These are phyloP conservation scores for Pseudodiploospora longispora DNA, from an alignment of 2,329 filamentous ascomycete species.

Conservation along the genomic window DNA sequence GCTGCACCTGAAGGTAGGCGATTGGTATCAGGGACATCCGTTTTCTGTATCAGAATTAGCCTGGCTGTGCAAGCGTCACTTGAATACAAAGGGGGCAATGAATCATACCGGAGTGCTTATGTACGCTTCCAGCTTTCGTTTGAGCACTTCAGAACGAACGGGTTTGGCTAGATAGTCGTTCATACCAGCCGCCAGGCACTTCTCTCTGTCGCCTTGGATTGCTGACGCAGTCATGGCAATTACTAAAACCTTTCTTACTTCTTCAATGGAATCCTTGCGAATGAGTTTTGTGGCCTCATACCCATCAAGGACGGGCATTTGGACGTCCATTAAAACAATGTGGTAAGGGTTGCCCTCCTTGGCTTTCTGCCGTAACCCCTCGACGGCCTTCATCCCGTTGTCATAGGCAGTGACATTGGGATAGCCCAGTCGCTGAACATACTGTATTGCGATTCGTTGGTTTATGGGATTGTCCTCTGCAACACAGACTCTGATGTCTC, in stretches of 20 bases:
- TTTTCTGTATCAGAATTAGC: not conserved
- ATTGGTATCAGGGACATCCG: not conserved
- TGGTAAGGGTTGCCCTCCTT: conserved; percentile 72
- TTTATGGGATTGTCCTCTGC: conserved; percentile 95
- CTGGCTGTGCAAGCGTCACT: not conserved
- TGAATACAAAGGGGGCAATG: not conserved
- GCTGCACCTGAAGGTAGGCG: conserved; percentile 4
- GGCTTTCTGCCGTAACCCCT: conserved; percentile 69
- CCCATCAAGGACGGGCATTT: conserved; percentile 90
- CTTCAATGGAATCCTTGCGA: conserved; percentile 65
- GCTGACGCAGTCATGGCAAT: conserved; percentile 97
- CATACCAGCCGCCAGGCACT: conserved; percentile 93
- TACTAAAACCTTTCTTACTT: conserved; percentile 75
- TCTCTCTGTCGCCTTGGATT: conserved; percentile 89
- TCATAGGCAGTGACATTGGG: conserved; percentile 76
- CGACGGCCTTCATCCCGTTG: conserved; percentile 80
- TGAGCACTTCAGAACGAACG: conserved; percentile 80
- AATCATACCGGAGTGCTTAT: conserved; percentile 29
- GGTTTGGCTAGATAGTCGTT: conserved; percentile 96
- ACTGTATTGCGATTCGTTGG: conserved; percentile 87
- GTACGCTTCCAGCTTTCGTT: conserved; percentile 65
- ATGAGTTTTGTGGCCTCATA: conserved; percentile 85
- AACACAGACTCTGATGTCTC: conserved; percentile 80
- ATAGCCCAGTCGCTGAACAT: conserved; percentile 79
- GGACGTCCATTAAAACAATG: conserved; percentile 89